Evolutionary conservation across 1,284 basidiomycete genomes (phyloP).

Genomic region (Malassezia yamatoensis): DNA sequence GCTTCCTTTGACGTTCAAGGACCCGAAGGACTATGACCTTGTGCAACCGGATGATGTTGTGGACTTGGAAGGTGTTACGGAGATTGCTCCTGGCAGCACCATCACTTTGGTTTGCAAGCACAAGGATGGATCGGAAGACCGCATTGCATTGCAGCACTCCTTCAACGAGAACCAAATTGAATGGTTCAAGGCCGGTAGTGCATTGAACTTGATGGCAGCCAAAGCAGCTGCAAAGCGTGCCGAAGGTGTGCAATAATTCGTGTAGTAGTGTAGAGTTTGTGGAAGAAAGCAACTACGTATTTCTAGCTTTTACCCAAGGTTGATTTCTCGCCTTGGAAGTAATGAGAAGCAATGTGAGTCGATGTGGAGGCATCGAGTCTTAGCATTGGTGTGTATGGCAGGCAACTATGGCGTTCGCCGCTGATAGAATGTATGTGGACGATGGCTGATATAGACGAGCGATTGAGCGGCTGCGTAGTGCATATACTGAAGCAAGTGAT

Average conservation of each 20-base stretch:
- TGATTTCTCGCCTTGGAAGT: neutral
- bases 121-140: conserved; percentile 40
- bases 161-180: conserved; percentile 47
- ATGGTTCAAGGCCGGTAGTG: conserved; percentile 45
- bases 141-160: conserved; percentile 41
- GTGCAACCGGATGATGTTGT: conserved; percentile 39
- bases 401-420: neutral
- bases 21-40: conserved; percentile 45
- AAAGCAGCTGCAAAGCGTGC: conserved; percentile 18
- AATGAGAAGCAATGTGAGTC: too few relatives aligned
- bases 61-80: conserved; percentile 38
- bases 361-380: neutral
- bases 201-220: conserved; percentile 43
- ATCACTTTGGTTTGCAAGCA: conserved; percentile 41
- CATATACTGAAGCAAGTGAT: neutral
- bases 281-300: neutral
- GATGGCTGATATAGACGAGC: neutral
- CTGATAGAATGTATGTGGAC: neutral
- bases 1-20: conserved; percentile 40
- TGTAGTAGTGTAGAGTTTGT: too few relatives aligned
- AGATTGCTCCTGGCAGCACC: conserved; percentile 40
- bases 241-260: neutral
- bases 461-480: neutral
- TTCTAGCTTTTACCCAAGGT: neutral
- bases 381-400: neutral